Evolutionary conservation across 208 protist genomes (phyloP), one percentile per base, ranked within the genome.

Genomic region (Acanthamoeba healyi): DNA sequence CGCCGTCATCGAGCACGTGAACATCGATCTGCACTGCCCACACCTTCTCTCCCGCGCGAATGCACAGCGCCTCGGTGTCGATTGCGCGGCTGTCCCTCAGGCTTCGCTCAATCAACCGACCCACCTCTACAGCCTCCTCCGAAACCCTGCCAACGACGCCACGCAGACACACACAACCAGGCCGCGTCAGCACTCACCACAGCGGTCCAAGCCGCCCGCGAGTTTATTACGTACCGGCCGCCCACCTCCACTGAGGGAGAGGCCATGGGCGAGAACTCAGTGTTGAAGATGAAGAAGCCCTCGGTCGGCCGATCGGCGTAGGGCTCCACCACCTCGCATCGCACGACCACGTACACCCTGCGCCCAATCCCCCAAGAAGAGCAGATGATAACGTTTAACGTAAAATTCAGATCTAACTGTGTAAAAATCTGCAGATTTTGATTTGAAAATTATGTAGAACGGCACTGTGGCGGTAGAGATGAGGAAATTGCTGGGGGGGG

Each of bases 41-140:
- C 91, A 99, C 98, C 29, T 98, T 98, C 36, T 97, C 96, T 26
- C 98, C 98, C 1, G 98, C 98, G 42, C 99, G 93, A 40, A 99
- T 98, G 95, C 99, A 99, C 32, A 99, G 96, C 19, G 97, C 96
- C 94, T 99, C 99, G 14, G 98, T 98, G 96, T 99, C 98, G 1
- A 99, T 94, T 1, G 99, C 98, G 88, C 97, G 96, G 40, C 97
- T 98, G 12, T 95, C 95, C 70, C 97, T 97, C 38, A 99, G 95
- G 26, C 98, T 96, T 12, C 98, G 95, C 72, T 98, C 98, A 32
- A 99, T 93, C 38, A 99, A 97, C 42, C 96, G 94, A n/a, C 94
- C 96, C 1, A 99, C 86, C 51, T 97, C 96, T 34, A 94, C 91
- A 19, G 91, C 72, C 49, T 67, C 36, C 26, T 95, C 95, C 44